Conservation (phyloP, 2,329 filamentous ascomycete species). For the Reticulascus tulasneorum region DNA sequence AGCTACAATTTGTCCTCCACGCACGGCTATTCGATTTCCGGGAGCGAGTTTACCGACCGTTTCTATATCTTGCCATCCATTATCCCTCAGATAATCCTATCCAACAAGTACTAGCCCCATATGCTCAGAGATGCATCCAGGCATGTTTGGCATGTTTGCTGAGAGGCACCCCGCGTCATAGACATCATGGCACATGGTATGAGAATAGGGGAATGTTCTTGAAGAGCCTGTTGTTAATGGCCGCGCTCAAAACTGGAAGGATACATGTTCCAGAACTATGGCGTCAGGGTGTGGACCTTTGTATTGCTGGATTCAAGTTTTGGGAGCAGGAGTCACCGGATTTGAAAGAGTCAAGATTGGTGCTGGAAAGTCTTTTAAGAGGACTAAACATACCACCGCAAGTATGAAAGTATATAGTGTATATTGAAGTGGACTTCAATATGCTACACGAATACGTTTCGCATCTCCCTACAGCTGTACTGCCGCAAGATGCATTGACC, state of each 20-base stretch:
- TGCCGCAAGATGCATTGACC: too few relatives aligned
- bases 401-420: too few relatives aligned
- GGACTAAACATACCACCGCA: too few relatives aligned
- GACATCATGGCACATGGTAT: conserved; percentile 28
- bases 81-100: conserved; percentile 9
- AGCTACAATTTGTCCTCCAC: conserved; percentile 13
- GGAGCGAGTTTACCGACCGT: conserved; percentile 25
- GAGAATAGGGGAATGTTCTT: conserved; percentile 16
- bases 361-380: too few relatives aligned
- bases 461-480: too few relatives aligned
- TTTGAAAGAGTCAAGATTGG: too few relatives aligned
- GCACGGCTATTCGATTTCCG: conserved; percentile 3
- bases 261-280: conserved; percentile 14
- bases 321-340: too few relatives aligned
- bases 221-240: conserved; percentile 21
- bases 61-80: conserved; percentile 25
- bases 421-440: too few relatives aligned
- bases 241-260: conserved; percentile 15
- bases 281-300: conserved; percentile 17
- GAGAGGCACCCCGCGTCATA: conserved; percentile 20
- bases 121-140: conserved; percentile 17
- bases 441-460: too few relatives aligned
- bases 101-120: conserved; percentile 10
- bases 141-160: conserved; percentile 17
- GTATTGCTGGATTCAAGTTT: too few relatives aligned